Evolutionary conservation across 106 monocot genomes (phyloP).

Genomic region (Ottelia alismoides): DNA sequence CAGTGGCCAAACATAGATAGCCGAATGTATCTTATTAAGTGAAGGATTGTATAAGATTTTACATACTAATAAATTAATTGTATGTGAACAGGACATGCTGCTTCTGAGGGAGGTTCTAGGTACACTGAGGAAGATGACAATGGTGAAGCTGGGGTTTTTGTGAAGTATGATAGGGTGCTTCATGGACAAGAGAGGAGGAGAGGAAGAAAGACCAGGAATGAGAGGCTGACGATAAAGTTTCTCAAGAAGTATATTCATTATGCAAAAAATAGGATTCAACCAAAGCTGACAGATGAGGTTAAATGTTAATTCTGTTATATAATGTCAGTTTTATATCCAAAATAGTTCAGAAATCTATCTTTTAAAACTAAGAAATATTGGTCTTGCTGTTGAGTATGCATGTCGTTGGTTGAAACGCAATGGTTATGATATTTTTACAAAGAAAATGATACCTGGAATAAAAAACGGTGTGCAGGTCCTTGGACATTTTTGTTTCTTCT

Average conservation of each 20-base stretch:
- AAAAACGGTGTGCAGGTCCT: no score
- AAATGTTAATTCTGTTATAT: not conserved
- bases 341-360: no score
- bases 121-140: conserved; percentile 93
- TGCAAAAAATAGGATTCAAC: conserved; percentile 88
- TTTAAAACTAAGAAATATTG: no score
- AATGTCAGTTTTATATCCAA: no score
- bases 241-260: conserved; percentile 97
- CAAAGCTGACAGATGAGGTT: conserved; percentile 94
- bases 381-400: no score
- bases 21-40: not conserved
- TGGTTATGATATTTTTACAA: no score
- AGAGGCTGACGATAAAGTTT: conserved; percentile 80
- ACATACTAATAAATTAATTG: no score
- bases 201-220: conserved; percentile 56
- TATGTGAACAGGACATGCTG: conserved; percentile 25
- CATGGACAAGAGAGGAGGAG: conserved; percentile 83
- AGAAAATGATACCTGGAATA: no score
- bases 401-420: no score
- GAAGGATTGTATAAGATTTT: not conserved
- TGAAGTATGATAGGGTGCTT: conserved; percentile 88
- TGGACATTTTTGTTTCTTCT: no score
- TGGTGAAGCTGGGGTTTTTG: conserved; percentile 64
- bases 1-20: no score
- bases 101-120: conserved; percentile 46